Evolutionary conservation across 345 rosid genomes (phyloP), one percentile per base, ranked within the genome.

Genomic region (Linum usitatissimum): DNA sequence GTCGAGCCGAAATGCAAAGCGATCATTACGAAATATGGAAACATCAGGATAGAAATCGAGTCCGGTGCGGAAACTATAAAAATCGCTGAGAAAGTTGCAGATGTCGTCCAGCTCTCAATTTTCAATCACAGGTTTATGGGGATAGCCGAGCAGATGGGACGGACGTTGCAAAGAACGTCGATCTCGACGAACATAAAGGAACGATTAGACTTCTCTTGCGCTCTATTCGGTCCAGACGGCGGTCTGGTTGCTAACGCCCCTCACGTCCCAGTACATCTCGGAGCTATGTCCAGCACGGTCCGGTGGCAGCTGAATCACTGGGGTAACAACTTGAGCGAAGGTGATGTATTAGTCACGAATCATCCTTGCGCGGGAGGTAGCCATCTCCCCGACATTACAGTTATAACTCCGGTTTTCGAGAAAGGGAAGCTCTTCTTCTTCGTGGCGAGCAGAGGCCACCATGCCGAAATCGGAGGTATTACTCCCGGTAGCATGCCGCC

Each of bases 401-500:
- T 93, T 62, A 77, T 90, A 48, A 93, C 99, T 4, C 97, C 99
- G 59, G 97, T 93, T 68, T 90, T 90, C 45, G 82, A 86, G 68
- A 68, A 80, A 0, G 78, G 87, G 42, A 75, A 83, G 71, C 87
- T 90, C 17, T 96, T 90, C n/a, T 87, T 93, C 78, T 90, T 93
- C n/a, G 97, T 93, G 59, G 97, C 99, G 40, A 87, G 96, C 67
- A 79, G 97, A 77, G 99, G 99, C 14, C 97, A 90, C 74, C 99
- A 93, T 75, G 99, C 99, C 20, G 99, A 93, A 79, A 91, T 87
- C n/a, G 99, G 99, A 8, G 99, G 99, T 55, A 85, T 87, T 51
- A 90, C 97, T 59, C 99, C 99, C 6, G 99, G 99, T 74, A 93
- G 99, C 78, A 90, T 93, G 99, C 99, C 97, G 2, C 99, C 96